phyloP scores from a whole-genome alignment of 345 rosid genomes.

The Populus nigra region DNA sequence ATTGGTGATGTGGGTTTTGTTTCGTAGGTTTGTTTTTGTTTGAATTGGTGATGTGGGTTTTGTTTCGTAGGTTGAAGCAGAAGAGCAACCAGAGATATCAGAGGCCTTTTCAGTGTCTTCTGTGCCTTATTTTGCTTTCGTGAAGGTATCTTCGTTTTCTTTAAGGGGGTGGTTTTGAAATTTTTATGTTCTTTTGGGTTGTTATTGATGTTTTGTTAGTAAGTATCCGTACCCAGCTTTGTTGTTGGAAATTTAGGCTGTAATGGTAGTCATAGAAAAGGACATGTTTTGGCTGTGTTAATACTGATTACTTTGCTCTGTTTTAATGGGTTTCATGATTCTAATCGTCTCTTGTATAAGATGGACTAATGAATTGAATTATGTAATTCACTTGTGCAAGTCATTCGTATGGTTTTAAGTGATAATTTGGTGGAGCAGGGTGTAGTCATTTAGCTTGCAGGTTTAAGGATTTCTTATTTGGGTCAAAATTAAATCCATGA shows the following conservation, averaged over 20 bases:
- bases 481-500: too few relatives aligned
- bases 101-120: conserved; percentile 82
- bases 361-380: background rate
- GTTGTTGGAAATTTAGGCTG: background rate
- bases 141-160: conserved; percentile 52
- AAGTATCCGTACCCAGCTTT: background rate
- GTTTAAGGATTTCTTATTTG: background rate
- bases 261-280: background rate
- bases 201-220: background rate
- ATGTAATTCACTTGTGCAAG: background rate
- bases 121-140: conserved; percentile 80
- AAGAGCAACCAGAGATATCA: conserved; percentile 88
- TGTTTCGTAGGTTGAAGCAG: conserved; percentile 80
- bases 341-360: background rate
- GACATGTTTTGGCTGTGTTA: background rate
- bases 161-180: background rate
- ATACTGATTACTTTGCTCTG: background rate
- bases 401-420: background rate
- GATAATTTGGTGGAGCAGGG: background rate
- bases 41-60: conserved; percentile 6
- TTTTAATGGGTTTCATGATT: background rate
- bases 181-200: background rate
- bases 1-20: conserved; percentile 3
- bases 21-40: conserved; percentile 42
- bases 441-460: too few relatives aligned